Base-by-base conservation (phyloP, 805 yeast genomes). In the Wickerhamomyces mucosus region DNA sequence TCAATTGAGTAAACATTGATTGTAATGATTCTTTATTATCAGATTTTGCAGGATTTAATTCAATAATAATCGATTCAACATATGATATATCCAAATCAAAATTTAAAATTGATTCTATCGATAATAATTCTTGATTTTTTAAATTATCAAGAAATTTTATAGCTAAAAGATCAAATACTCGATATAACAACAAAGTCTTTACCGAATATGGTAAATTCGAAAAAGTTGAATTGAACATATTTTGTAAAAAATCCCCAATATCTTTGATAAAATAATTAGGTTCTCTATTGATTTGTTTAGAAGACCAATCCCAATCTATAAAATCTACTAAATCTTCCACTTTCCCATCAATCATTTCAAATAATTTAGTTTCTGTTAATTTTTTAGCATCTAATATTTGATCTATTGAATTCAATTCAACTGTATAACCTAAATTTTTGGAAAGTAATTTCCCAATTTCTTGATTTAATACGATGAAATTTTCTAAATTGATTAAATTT, bases 131-230 rank as follows among this genome's bases (percentile, higher is more conserved):
- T 14, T 68, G 67, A 22, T 65, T 56, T 27, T 74, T 61, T 37
- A 88, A 61, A 7, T 76, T 62, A 27, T 67, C 65, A 39, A 81
- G 61, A 51, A 89, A 72, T 39, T 77, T 72, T 25, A 77, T 71
- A 0, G 94, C 76, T 37, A 92, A 69, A 41, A 81, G 76, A 58
- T 88, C 97, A 51, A 83, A 84, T 18, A 89, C 85, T 49, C 94
- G 72, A 42, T 85, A 76, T 38, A 88, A 69, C n/a, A 94, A 72
- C 37, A 86, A 59, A 4, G 89, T 76, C 43, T 82, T 72, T 35
- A 89, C 76, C 5, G 81, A 70, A 27, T 68, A 67, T 0, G 97
- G 96, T 28, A 92, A 63, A 37, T 80, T 81, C 9, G 80, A 77
- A 44, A 92, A 72, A 12, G 94, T 85, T 2, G 94, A 78, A 32